Conservation (phyloP, 495 filamentous ascomycete species). For the Podospora anserina region DNA sequence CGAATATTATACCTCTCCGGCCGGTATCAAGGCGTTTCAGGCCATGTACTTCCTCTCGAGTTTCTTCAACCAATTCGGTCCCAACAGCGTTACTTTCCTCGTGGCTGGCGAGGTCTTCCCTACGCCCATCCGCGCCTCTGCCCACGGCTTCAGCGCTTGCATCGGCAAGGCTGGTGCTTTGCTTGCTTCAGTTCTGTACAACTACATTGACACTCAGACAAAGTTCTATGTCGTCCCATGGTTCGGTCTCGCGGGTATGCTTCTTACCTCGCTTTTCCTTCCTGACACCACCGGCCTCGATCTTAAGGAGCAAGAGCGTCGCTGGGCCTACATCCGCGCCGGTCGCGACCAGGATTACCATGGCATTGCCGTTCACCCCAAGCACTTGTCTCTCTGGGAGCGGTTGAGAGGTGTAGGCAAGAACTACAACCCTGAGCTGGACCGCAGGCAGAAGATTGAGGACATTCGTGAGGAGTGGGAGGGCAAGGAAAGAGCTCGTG, state of each 20-base stretch:
- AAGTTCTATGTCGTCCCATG: slow-evolving; percentile 89
- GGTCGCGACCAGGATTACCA: slow-evolving; percentile 78
- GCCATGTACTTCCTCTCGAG: slow-evolving; percentile 89
- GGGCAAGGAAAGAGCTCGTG: slow-evolving; percentile 31
- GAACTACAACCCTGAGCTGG: slow-evolving; percentile 72
- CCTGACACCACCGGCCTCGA: slow-evolving; percentile 92
- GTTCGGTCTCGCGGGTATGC: slow-evolving; percentile 80
- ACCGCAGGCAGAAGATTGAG: slow-evolving; percentile 73
- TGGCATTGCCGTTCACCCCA: slow-evolving; percentile 80
- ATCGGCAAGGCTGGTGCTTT: slow-evolving; percentile 81
- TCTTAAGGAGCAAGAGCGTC: slow-evolving; percentile 88
- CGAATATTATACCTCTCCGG: slow-evolving; percentile 65
- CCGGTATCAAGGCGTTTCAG: slow-evolving; percentile 75
- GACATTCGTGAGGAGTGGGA: slow-evolving; percentile 61
- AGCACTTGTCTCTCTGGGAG: slow-evolving; percentile 82
- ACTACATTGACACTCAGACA: slow-evolving; percentile 73
- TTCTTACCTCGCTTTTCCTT: slow-evolving; percentile 75
- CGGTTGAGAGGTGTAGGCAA: slow-evolving; percentile 66
- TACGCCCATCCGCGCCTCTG: slow-evolving; percentile 82
- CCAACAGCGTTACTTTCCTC: slow-evolving; percentile 88
- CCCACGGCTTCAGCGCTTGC: slow-evolving; percentile 85
- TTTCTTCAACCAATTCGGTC: slow-evolving; percentile 96
- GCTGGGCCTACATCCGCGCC: slow-evolving; percentile 74
- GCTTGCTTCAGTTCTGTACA: slow-evolving; percentile 77
- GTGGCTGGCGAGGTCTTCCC: slow-evolving; percentile 90